phyloP scores from a whole-genome alignment of 306 rosid species.

The Carpinus viminea region DNA sequence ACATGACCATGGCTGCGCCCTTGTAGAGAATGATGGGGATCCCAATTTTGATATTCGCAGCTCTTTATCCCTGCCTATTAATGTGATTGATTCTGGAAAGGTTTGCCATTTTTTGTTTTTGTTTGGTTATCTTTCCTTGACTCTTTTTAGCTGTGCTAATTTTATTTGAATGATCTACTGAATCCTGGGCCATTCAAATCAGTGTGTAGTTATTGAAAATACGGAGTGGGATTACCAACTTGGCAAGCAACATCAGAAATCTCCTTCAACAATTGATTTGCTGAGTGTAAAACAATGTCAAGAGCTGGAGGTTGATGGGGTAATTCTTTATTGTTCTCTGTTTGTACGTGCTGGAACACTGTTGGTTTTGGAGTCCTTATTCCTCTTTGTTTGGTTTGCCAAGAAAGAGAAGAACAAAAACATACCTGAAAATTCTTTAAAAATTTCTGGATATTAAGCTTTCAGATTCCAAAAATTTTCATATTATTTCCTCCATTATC shows the following conservation, averaged over 20 bases:
- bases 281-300: slow-evolving; percentile 30
- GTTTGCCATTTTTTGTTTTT: slow-evolving; percentile 28
- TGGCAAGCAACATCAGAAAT: slow-evolving; percentile 40
- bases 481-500: not conserved
- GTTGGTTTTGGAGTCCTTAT: no score
- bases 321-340: not conserved
- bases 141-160: not conserved
- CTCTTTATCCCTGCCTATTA: slow-evolving; percentile 54
- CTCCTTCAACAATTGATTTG: slow-evolving; percentile 40
- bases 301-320: slow-evolving; percentile 43
- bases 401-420: no score
- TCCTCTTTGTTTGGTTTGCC: no score
- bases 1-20: slow-evolving; percentile 41
- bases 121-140: not conserved
- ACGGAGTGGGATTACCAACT: slow-evolving; percentile 46
- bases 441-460: no score
- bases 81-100: slow-evolving; percentile 54
- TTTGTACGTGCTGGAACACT: no score
- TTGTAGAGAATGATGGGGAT: slow-evolving; percentile 29
- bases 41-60: slow-evolving; percentile 39
- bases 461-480: not conserved
- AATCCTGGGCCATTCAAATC: slow-evolving; percentile 24
- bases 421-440: no score
- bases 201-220: slow-evolving; percentile 46
- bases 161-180: not conserved